Evolutionary conservation across 148 eudicot species (phyloP), one percentile per base, ranked within the genome.

Genomic region (Silene conica): DNA sequence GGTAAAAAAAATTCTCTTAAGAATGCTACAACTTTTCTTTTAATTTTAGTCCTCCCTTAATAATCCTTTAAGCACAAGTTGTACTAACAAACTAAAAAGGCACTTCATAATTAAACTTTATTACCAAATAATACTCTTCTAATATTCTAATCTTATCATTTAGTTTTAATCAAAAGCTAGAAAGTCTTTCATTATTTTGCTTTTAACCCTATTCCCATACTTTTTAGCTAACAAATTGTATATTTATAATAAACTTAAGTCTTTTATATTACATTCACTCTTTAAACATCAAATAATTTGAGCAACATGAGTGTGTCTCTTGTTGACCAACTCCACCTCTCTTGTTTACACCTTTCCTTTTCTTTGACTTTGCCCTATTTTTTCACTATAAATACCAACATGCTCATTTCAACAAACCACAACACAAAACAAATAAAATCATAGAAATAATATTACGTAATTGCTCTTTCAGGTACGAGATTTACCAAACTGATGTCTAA

Each of bases 291-390:
- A 21, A 46, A 68, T 68, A 45, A 46, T 68, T 68, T 68, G 56
- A 65, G 50, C 69, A 65, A 8, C 50, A 11, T 25, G 26, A 19
- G 38, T 8, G 26, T 69, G 72, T 50, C 25, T 69, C 13, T 50
- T 4, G 60, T 69, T 68, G 71, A 69, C 72, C 72, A 69, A 69
- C 59, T 69, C 72, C 41, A 52, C 60, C 72, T 16, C 41, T 13
- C 57, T 6, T 50, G 60, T 69, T 50, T 50, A 50, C 60, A 69
- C 72, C 60, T n/a, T 50, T 69, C 60, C 2, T 69, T 69, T 69
- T 69, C 72, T 69, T 69, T 69, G 72, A 69, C 59, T 69, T 69
- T 0, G 72, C 21, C n/a, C 57, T 5, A 69, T 6, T 20, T 68
- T 22, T 68, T 18, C 18, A 56, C 58, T 68, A 69, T 69, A 69